These are phyloP conservation scores for Pholiota molesta DNA, from an alignment of 768 basidiomycete genomes.

Conservation along the genomic window DNA sequence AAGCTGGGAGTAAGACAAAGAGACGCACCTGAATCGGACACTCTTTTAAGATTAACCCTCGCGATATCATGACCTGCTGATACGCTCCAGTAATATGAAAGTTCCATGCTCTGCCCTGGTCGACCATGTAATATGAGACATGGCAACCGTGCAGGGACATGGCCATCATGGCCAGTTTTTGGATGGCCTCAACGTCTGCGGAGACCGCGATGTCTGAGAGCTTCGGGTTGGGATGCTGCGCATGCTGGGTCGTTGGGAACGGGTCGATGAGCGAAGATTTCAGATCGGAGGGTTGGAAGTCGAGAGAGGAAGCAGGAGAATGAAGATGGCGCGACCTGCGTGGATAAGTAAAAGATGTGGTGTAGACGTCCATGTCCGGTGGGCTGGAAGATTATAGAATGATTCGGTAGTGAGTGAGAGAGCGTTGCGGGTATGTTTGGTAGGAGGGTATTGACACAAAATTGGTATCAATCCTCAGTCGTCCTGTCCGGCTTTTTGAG, in stretches of 20 bases:
- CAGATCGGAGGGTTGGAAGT: slow-evolving; percentile 55
- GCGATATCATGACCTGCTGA: slow-evolving; percentile 89
- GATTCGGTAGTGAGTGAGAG: slow-evolving; percentile 14
- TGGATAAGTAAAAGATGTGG: slow-evolving; percentile 91
- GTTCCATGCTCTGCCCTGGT: slow-evolving; percentile 79
- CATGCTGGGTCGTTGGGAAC: slow-evolving; percentile 40
- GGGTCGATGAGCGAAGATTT: slow-evolving; percentile 45
- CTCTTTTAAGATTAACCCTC: slow-evolving; percentile 88
- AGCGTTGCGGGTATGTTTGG: slow-evolving; percentile 37
- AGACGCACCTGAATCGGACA: slow-evolving; percentile 77
- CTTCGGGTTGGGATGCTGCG: slow-evolving; percentile 37
- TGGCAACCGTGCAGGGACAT: slow-evolving; percentile 83
- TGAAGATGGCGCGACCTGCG: slow-evolving; percentile 75
- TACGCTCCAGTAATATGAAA: slow-evolving; percentile 91
- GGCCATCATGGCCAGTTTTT: slow-evolving; percentile 77
- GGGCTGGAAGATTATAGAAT: slow-evolving; percentile 23
- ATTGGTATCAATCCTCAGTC: slow-evolving; percentile 50
- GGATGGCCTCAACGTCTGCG: slow-evolving; percentile 72
- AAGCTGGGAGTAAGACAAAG: slow-evolving; percentile 16
- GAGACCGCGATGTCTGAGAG: slow-evolving; percentile 41
- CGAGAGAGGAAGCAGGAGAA: slow-evolving; percentile 65
- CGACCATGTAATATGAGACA: slow-evolving; percentile 75
- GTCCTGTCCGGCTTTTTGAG: slow-evolving; percentile 33
- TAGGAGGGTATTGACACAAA: slow-evolving; percentile 57
- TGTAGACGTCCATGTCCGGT: slow-evolving; percentile 87